Evolutionary conservation across 257 asterid species (phyloP).

Genomic region (Linaria vulgaris): DNA sequence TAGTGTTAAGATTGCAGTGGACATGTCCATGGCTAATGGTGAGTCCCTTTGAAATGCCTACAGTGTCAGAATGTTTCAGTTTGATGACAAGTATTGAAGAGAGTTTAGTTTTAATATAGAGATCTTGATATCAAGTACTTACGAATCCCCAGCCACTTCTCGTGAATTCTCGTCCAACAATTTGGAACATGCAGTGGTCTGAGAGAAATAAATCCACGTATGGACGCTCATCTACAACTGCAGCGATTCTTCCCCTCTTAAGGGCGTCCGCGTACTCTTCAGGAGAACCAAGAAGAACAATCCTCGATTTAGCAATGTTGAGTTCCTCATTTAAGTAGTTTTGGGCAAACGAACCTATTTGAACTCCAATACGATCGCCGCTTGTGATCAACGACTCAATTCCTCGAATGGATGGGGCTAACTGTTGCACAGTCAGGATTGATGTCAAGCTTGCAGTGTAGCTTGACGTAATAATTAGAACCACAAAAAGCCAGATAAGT

Average conservation of each 20-base stretch:
- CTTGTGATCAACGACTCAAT: slow-evolving; percentile 64
- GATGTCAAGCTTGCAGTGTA: slow-evolving; percentile 84
- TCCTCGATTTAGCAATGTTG: slow-evolving; percentile 66
- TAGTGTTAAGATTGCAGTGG: slow-evolving; percentile 64
- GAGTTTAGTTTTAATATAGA: background rate
- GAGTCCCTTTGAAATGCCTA: slow-evolving; percentile 81
- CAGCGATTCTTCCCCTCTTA: slow-evolving; percentile 48
- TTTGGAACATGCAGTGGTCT: slow-evolving; percentile 53
- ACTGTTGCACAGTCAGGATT: slow-evolving; percentile 69
- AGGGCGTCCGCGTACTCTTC: slow-evolving; percentile 72
- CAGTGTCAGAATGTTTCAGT: background rate
- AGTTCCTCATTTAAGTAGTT: slow-evolving; percentile 63
- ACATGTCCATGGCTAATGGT: slow-evolving; percentile 72
- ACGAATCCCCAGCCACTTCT: slow-evolving; percentile 85
- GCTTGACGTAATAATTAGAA: slow-evolving; percentile 66
- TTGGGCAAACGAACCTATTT: slow-evolving; percentile 71
- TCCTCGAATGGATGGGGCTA: slow-evolving; percentile 67
- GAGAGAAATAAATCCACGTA: slow-evolving; percentile 68
- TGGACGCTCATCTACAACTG: slow-evolving; percentile 76
- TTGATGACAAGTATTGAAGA: background rate
- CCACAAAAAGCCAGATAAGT: slow-evolving; percentile 80
- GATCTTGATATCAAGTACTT: slow-evolving; percentile 32
- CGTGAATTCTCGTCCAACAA: slow-evolving; percentile 72
- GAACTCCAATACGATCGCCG: slow-evolving; percentile 67
- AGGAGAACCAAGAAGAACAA: slow-evolving; percentile 67